Base-by-base conservation (phyloP, 495 filamentous ascomycete genomes). In the Aspergillus leporis region DNA sequence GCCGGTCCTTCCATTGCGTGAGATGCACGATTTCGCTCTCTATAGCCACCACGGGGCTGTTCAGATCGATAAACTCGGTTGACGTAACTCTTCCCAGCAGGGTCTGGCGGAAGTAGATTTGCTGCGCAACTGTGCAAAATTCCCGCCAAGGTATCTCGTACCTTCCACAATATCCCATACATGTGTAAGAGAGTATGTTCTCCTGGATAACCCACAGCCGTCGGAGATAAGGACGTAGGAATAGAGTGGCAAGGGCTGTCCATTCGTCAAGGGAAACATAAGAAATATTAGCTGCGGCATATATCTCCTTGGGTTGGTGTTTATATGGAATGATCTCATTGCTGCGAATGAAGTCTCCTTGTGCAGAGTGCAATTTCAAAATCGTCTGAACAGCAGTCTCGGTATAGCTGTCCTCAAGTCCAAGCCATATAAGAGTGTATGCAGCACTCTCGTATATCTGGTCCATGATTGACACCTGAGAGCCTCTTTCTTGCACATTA, bases 401-500 rank as follows among this genome's bases (percentile, higher is more conserved):
- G 21, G 48, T 51, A 5, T 23, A 25, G 6, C 21, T 4, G 28
- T 51, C 48, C 4, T 51, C 21, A 5, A 28, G 48, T 5, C 48
- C 48, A 5, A 51, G 48, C 48, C 48, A 51, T 13, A 30, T 30
- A 30, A 51, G 16, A 13, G 48, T 51, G 23, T 25, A 51, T 4
- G 21, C 30, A 30, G 48, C 48, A n/a, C 5, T 6, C n/a, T 23
- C 48, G 22, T 51, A 51, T 13, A 51, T 28, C 48, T 51, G 21
- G 48, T 51, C 48, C 48, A 51, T 51, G 7, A 51, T 51, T 22
- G 48, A 51, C 21, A 51, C 48, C 21, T 51, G 48, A 3, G 28
- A n/a, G 16, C 12, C 28, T n/a, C 48, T 22, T 13, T 51, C 48
- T 13, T 23, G 3, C 1, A 30, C 2, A 51, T 51, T 28, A 12